Conservation (phyloP, 129 eudicot genomes). For the Deinandra increscens region DNA sequence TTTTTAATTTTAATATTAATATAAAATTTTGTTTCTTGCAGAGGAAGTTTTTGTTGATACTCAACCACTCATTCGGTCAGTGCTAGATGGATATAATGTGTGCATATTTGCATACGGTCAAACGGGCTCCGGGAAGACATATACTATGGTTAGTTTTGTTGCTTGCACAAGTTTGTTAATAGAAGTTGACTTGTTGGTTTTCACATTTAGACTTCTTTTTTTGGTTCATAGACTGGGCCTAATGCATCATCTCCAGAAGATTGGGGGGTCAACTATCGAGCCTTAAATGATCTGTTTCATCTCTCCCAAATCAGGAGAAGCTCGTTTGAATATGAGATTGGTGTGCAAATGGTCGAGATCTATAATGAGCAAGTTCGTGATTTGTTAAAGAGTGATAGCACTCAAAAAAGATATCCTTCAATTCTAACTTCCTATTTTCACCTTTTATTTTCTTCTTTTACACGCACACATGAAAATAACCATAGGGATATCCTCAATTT, state of each 20-base stretch:
- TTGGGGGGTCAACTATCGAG: conserved; percentile 96
- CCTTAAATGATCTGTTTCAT: conserved; percentile 73
- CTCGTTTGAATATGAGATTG: conserved; percentile 63
- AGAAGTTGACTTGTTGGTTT: not conserved
- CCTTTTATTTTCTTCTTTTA: no score
- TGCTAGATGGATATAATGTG: conserved; percentile 80
- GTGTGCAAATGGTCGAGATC: conserved; percentile 93
- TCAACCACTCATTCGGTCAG: conserved; percentile 82
- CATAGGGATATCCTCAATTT: not conserved
- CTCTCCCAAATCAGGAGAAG: conserved; percentile 67
- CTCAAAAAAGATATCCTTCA: conserved; percentile 82
- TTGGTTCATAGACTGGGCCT: conserved; percentile 62
- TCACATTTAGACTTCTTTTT: not conserved
- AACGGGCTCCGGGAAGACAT: conserved; percentile 94
- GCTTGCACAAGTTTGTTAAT: not conserved
- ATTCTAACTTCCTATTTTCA: conserved; percentile 11
- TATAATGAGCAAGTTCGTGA: conserved; percentile 94
- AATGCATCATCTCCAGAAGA: conserved; percentile 55
- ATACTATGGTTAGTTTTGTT: conserved; percentile 64
- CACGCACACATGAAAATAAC: not conserved
- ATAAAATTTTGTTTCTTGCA: conserved; percentile 31
- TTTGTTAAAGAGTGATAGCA: conserved; percentile 43
- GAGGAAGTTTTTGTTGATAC: conserved; percentile 88
- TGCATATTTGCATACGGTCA: conserved; percentile 97
- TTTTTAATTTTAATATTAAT: not conserved